A percentile compares a stretch with the other conserved stretches of the same genome.
phyloP scores from a whole-genome alignment of 345 rosid genomes.

The Pelargonium nanum region DNA sequence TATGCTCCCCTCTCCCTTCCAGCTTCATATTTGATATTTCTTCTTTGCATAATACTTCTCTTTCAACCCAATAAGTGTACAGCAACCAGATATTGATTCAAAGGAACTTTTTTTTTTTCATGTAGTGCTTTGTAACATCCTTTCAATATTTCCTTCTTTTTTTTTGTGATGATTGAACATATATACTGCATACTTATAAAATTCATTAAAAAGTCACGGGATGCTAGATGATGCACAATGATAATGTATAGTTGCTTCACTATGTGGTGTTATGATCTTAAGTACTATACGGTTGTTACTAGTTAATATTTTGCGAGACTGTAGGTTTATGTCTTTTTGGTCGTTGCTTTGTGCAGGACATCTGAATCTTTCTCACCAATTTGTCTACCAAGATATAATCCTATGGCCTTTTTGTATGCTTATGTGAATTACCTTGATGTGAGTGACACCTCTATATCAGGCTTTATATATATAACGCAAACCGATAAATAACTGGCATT shows the following conservation, averaged over 20 bases:
- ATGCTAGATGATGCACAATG: background rate
- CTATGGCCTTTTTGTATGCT: constrained; percentile 88
- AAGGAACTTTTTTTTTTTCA: background rate
- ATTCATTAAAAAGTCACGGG: background rate
- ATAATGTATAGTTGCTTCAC: too few species aligned
- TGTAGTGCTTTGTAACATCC: background rate
- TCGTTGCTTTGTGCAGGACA: constrained; percentile 47
- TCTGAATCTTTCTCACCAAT: constrained; percentile 97
- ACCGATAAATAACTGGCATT: background rate
- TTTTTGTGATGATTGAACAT: too few species aligned
- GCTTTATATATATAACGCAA: background rate
- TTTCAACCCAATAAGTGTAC: background rate
- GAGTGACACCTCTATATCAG: constrained; percentile 27
- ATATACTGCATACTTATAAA: too few species aligned
- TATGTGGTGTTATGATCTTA: too few species aligned
- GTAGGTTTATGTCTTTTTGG: background rate
- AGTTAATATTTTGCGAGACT: background rate
- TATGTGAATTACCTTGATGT: constrained; percentile 92
- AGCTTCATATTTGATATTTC: too few species aligned
- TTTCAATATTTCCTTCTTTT: background rate
- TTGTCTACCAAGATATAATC: constrained; percentile 95
- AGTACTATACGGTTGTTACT: background rate
- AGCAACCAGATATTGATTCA: too few species aligned
- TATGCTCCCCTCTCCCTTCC: too few species aligned
- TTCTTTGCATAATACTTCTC: background rate